These are phyloP conservation scores for Coemansia furcata DNA, from an alignment of 192 early-diverging fungal genomes.

Conservation along the genomic window DNA sequence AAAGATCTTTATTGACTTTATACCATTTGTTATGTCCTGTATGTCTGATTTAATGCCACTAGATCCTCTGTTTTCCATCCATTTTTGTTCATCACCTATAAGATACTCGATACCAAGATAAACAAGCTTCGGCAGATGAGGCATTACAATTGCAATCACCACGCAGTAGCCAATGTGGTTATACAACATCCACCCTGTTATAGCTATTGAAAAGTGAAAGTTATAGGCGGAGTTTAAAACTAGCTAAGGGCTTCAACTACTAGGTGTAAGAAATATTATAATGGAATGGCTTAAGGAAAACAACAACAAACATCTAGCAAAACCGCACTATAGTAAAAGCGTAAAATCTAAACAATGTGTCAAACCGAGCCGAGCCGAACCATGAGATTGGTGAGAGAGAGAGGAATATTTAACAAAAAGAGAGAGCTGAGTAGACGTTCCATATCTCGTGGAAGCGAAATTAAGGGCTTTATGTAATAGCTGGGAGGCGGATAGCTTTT, in stretches of 20 bases:
- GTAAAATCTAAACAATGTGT: too few species aligned
- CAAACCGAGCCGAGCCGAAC: too few species aligned
- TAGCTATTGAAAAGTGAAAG: too few species aligned
- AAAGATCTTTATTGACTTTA: neutral
- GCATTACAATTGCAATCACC: conserved; percentile 2
- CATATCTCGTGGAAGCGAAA: neutral
- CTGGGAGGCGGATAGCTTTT: neutral
- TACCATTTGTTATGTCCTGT: neutral
- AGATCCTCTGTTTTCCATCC: neutral
- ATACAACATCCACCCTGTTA: conserved; percentile 13
- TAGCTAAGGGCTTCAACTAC: too few species aligned
- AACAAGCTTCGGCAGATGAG: conserved; percentile 1
- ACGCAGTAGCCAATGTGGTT: conserved; percentile 23
- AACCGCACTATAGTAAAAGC: too few species aligned
- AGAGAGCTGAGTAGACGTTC: neutral
- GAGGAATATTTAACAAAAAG: too few species aligned
- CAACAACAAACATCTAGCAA: too few species aligned
- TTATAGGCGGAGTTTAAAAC: too few species aligned
- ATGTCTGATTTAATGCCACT: neutral
- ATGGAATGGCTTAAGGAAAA: too few species aligned
- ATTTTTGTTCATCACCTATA: conserved; percentile 1
- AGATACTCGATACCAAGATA: neutral
- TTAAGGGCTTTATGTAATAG: neutral
- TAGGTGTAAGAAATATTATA: too few species aligned
- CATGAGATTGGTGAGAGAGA: too few species aligned